Evolutionary conservation across 2,329 filamentous ascomycete genomes (phyloP).

Genomic region (Aspergillus persii): DNA sequence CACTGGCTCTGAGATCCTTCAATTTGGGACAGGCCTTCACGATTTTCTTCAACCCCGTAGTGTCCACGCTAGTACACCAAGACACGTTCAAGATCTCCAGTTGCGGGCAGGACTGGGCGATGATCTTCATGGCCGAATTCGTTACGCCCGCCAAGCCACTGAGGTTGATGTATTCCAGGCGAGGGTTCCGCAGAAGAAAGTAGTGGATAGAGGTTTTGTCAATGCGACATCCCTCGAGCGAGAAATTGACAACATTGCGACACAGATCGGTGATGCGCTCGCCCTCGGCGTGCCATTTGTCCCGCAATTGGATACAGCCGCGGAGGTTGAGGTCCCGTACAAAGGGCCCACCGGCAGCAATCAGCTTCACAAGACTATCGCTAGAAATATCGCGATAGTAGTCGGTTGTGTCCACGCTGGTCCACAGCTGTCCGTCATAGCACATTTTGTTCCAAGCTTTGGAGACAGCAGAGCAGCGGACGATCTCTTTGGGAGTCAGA

Average conservation of each 20-base stretch:
- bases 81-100: slow-evolving; percentile 86
- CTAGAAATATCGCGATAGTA: slow-evolving; percentile 88
- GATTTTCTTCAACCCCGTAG: slow-evolving; percentile 69
- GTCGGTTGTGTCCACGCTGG: slow-evolving; percentile 74
- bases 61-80: slow-evolving; percentile 86
- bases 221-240: slow-evolving; percentile 84
- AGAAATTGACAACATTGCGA: slow-evolving; percentile 81
- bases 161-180: slow-evolving; percentile 80
- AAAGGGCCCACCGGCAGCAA: slow-evolving; percentile 81
- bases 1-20: slow-evolving; percentile 76
- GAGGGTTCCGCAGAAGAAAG: slow-evolving; percentile 73
- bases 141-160: slow-evolving; percentile 73
- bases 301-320: slow-evolving; percentile 84
- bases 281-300: slow-evolving; percentile 73
- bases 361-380: slow-evolving; percentile 78
- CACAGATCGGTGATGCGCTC: slow-evolving; percentile 72
- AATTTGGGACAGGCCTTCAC: slow-evolving; percentile 70
- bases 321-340: slow-evolving; percentile 85
- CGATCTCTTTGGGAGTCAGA: slow-evolving; percentile 75
- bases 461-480: slow-evolving; percentile 73
- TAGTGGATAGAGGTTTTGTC: slow-evolving; percentile 76
- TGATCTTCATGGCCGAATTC: slow-evolving; percentile 81
- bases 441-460: slow-evolving; percentile 78
- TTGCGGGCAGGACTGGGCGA: slow-evolving; percentile 74
- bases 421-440: slow-evolving; percentile 95